These are phyloP conservation scores for Sindora glabra DNA, from an alignment of 306 rosid genomes.

Conservation along the genomic window DNA sequence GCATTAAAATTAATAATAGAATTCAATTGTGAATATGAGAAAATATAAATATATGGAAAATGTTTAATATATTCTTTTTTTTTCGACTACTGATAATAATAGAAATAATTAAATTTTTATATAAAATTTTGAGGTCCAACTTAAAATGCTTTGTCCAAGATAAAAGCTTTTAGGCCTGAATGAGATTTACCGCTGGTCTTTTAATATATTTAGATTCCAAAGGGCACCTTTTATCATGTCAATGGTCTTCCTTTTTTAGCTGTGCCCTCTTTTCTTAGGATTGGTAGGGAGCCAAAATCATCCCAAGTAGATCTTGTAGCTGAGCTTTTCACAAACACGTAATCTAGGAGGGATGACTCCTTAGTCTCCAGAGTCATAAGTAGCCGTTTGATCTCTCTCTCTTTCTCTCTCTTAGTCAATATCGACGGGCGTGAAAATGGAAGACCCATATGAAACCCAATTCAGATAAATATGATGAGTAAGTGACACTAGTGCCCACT, in stretches of 20 bases:
- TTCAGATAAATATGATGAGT: conserved; percentile 31
- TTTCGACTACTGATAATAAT: too few species aligned
- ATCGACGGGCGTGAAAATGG: conserved; percentile 45
- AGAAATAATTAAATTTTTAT: too few species aligned
- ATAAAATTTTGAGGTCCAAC: too few species aligned
- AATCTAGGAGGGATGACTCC: conserved; percentile 49
- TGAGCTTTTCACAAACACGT: conserved; percentile 58
- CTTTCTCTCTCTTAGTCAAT: conserved; percentile 45
- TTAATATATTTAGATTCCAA: conserved; percentile 26
- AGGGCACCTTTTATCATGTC: conserved; percentile 22
- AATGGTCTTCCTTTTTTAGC: conserved; percentile 14
- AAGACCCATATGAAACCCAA: conserved; percentile 39
- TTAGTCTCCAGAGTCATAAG: conserved; percentile 63
- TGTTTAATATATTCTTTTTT: too few species aligned
- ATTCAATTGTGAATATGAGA: too few species aligned
- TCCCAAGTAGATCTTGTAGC: conserved; percentile 49
- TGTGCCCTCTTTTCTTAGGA: conserved; percentile 17
- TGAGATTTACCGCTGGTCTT: too few species aligned
- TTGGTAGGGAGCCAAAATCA: conserved; percentile 53
- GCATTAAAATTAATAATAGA: too few species aligned
- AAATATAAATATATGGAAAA: too few species aligned
- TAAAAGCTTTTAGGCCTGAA: too few species aligned
- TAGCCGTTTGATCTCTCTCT: conserved; percentile 33
- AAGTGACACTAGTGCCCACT: conserved; percentile 62
- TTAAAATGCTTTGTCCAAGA: too few species aligned